Evolutionary conservation across 2,329 filamentous ascomycete species (phyloP), one percentile per base, ranked within the genome.

Genomic region (Emmonsia crescens): DNA sequence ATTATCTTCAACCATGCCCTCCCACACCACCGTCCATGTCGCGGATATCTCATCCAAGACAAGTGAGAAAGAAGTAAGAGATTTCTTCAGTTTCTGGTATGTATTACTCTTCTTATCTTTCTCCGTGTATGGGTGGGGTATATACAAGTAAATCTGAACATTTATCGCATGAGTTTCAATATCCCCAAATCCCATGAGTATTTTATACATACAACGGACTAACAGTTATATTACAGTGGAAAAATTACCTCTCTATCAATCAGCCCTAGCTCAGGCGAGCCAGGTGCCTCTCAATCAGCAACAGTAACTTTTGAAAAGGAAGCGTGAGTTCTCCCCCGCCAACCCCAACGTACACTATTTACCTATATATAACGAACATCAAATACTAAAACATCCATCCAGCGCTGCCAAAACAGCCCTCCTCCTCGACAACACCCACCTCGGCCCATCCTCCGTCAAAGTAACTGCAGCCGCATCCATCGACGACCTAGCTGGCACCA

Each of bases 291-390:
- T 67, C 91, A 96, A 78, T 86, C 86, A 57, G 94, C 94, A 62
- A 89, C 87, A n/a, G 92, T 99, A 65, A 92, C 86, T 59, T 99
- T 99, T 72, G 94, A 97, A 78, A 96, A 96, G 81, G 87, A 93
- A 75, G 95, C 93, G 77, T 80, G 73, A 73, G 77, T 68, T 16
- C n/a, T 21, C 19, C 33, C 19, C 40, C 9, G 27, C 9, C 2
- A 21, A 24, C 12, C 40, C 60, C 27, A 14, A 48, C 44, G 4
- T 27, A 19, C 21, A 19, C n/a, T 33, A 16, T 4, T 40, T 24
- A n/a, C 42, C 5, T 16, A n/a, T 19, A 8, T 16, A 27, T 27
- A 1, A 0, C 29, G 31, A 52, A 52, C 29, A 54, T 36, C 40
- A 21, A 27, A 6, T 14, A 27, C 49, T 67, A 67, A 49, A 65